These are phyloP conservation scores for Lipomyces orientalis DNA, from an alignment of 805 yeast species.

Conservation along the genomic window DNA sequence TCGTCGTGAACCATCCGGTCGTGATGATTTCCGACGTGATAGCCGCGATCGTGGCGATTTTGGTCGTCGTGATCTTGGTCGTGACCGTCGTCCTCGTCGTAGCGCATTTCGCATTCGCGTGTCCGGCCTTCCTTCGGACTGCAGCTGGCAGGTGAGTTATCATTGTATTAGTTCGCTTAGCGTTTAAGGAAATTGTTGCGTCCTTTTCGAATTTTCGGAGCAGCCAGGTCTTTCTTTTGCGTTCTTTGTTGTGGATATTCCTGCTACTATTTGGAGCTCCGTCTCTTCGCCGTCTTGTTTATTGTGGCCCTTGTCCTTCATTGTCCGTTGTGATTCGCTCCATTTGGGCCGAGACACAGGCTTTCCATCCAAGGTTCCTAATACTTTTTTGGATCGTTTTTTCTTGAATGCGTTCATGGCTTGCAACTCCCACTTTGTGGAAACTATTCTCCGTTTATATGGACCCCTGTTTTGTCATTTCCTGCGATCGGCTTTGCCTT, in stretches of 20 bases:
- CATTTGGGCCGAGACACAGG: background rate
- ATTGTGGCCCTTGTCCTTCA: background rate
- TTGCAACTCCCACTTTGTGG: background rate
- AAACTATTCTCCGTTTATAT: background rate
- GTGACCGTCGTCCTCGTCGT: slow-evolving; percentile 39
- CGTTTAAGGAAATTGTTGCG: background rate
- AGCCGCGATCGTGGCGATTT: slow-evolving; percentile 24
- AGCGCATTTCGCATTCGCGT: slow-evolving; percentile 41
- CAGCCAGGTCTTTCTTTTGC: slow-evolving; percentile 7
- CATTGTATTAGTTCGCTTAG: background rate
- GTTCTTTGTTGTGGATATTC: background rate
- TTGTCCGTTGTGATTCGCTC: background rate
- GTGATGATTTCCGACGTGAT: slow-evolving; percentile 23
- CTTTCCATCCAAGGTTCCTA: background rate
- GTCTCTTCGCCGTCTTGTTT: background rate
- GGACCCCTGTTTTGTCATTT: background rate
- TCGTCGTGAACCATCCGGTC: slow-evolving; percentile 36
- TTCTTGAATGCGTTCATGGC: background rate
- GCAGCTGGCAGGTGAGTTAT: slow-evolving; percentile 44
- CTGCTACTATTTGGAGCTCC: background rate
- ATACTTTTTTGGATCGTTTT: background rate
- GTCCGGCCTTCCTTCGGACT: slow-evolving; percentile 40
- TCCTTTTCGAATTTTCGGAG: slow-evolving; percentile 1
- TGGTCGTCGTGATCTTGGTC: slow-evolving; percentile 36
- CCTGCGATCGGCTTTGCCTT: background rate